Base-by-base conservation (phyloP, 208 protist genomes). In the Crithidia expoeki region DNA sequence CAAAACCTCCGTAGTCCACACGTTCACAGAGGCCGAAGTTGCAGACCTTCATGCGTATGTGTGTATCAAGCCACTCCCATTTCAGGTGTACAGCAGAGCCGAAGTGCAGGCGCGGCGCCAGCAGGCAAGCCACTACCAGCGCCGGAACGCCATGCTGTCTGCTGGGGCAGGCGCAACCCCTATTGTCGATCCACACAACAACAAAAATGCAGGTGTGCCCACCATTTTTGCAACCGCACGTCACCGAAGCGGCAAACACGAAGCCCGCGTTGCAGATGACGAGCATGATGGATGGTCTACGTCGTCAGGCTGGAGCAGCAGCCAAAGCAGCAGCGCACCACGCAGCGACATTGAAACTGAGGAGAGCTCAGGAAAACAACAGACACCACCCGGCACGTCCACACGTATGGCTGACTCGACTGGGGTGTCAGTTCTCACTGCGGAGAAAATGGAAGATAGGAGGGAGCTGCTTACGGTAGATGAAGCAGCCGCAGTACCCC, bases 231-330 rank as follows among this genome's bases (percentile, higher is more conserved):
- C 63, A 17, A 12, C 52, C 44, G 33, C 21, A 21, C 28, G 17
- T n/a, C 44, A 28, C 11, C 19, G 19, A 36, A 34, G 49, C 12
- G 12, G 30, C 27, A n/a, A 32, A 34, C 49, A 21, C n/a, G 27
- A 7, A 33, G 14, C 27, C n/a, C 49, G 40, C 2, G 32, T 25
- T 25, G 21, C 27, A n/a, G 46, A 68, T 34, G 56, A 47, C 27
- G 56, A 64, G 27, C 67, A 65, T 4, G 72, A 77, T 38, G 72
- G 64, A 47, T 77, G 72, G 72, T 68, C 58, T 4, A 32, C 58
- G 30, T 77, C 72, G 46, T 72, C 72, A 19, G 63, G 64, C 25
- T 72, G 72, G 72, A 77, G 72, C 72, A 76, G 64, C 52, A 60
- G 53, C 61, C 38, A 34, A 16, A 38, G 47, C 56, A 71, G 49